Base-by-base conservation (phyloP, 257 asterid species). In the Solanum chiquidenum region DNA sequence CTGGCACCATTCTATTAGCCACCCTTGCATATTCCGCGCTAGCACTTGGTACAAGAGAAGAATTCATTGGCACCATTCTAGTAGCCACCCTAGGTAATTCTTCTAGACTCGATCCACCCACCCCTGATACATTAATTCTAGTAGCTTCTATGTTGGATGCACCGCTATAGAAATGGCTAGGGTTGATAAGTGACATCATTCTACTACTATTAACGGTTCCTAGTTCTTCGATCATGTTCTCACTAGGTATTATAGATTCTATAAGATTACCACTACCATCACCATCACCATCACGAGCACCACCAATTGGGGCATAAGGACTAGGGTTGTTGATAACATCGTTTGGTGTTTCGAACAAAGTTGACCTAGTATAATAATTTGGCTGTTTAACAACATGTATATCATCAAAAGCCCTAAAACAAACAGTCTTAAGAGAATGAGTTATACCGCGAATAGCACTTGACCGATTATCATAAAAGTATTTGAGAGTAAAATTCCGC, bases 331-430 rank as follows among this genome's bases (percentile, higher is more conserved):
- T 82, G 12, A 49, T 46, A 42, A 1, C 6, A 46, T 18, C 42
- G 49, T 49, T 49, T 82, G 31, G 76, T 71, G 58, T 9, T 74
- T 44, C 20, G 5, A 46, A 52, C 33, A 29, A 11, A 12, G 14
- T n/a, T 75, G 21, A 34, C 79, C 4, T 38, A 55, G 80, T 52
- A 33, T 9, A n/a, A 46, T 44, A 62, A 3, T 44, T 49, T 29
- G 85, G 69, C 13, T 82, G 68, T 13, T 35, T 86, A 27, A 87
- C 34, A 16, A 71, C 76, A 31, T 31, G 7, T n/a, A 95, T 92
- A 44, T 93, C 98, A 0, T 46, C 74, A 23, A 95, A 93, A 11
- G 85, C 85, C 21, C 85, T 49, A 29, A 82, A 14, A 12, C 85
- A 82, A 49, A 82, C 20, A n/a, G 13, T 49, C 20, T 82, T 10